A percentile compares a stretch with the other conserved stretches of the same genome.
Conservation (phyloP, 2,329 filamentous ascomycete species). For the Pseudogymnoascus sp. region DNA sequence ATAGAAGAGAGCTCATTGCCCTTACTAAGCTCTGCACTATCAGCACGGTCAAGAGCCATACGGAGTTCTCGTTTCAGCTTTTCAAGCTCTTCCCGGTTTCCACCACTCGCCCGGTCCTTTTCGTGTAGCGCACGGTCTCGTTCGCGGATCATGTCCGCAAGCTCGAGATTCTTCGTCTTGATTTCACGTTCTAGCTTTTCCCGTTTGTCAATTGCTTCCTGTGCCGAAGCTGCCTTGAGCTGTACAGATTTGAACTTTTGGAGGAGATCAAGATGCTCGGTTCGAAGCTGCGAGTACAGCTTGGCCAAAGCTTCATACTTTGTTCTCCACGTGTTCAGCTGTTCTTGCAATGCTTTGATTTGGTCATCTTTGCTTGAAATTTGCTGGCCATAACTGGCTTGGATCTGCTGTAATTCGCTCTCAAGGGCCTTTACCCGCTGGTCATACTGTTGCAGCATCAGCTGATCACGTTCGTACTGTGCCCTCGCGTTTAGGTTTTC, state of each 20-base stretch:
- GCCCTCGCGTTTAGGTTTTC: constrained; percentile 91
- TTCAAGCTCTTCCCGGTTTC: constrained; percentile 87
- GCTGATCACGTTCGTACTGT: constrained; percentile 93
- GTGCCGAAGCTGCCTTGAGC: constrained; percentile 90
- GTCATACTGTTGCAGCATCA: constrained; percentile 96
- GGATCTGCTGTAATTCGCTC: constrained; percentile 74
- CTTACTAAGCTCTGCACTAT: constrained; percentile 87
- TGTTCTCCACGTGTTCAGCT: constrained; percentile 93
- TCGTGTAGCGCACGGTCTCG: constrained; percentile 89
- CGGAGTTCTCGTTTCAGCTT: constrained; percentile 90
- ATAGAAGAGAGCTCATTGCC: constrained; percentile 91
- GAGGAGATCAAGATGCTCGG: constrained; percentile 88
- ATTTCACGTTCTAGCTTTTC: constrained; percentile 96
- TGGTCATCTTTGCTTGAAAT: constrained; percentile 88
- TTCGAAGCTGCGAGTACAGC: constrained; percentile 89
- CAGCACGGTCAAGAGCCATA: constrained; percentile 82
- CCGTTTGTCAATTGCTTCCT: constrained; percentile 89
- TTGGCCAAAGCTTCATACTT: constrained; percentile 97
- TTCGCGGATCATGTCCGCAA: constrained; percentile 98
- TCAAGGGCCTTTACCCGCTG: constrained; percentile 89
- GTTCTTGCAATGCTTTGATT: constrained; percentile 85
- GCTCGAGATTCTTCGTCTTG: constrained; percentile 98
- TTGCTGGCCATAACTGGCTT: constrained; percentile 77
- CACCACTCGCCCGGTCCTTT: constrained; percentile 77
- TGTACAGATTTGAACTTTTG: constrained; percentile 96